Evolutionary conservation across 345 rosid genomes (phyloP).

Genomic region (Citrus mangshanensis): DNA sequence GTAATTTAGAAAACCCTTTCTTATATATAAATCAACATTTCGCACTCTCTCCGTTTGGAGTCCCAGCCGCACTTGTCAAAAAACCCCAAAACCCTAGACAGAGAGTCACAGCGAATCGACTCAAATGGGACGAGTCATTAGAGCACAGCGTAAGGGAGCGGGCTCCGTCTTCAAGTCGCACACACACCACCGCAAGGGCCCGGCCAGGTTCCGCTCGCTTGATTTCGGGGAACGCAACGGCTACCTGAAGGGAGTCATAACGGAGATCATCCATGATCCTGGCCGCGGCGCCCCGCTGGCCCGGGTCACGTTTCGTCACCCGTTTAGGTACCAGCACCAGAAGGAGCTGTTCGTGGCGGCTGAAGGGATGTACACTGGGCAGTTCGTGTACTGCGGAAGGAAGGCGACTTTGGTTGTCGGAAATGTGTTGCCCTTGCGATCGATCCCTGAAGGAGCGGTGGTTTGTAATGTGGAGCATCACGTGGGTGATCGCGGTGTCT

Average conservation of each 20-base stretch:
- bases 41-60: not conserved
- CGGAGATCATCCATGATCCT: constrained; percentile 69
- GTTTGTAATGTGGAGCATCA: constrained; percentile 73
- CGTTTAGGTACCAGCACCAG: constrained; percentile 65
- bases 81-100: not conserved
- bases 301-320: constrained; percentile 61
- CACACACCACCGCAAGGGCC: constrained; percentile 78
- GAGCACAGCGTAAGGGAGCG: constrained; percentile 74
- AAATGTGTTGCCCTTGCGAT: constrained; percentile 48
- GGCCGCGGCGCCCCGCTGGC: constrained; percentile 75
- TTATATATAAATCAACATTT: not conserved
- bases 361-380: constrained; percentile 60
- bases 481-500: constrained; percentile 69
- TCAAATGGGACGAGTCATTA: constrained; percentile 66
- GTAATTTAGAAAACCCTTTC: not conserved
- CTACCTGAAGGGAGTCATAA: constrained; percentile 56
- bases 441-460: constrained; percentile 74
- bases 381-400: constrained; percentile 58
- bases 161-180: constrained; percentile 78
- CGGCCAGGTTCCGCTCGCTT: constrained; percentile 65
- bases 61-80: not conserved
- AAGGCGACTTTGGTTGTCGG: constrained; percentile 52
- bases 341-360: constrained; percentile 76
- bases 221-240: constrained; percentile 77
- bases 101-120: not conserved